Percentiles rank a stretch among this genome's conserved stretches.
These are phyloP conservation scores for Fusarium oxysporum DNA, from an alignment of 2,329 filamentous ascomycete genomes.

Conservation along the genomic window DNA sequence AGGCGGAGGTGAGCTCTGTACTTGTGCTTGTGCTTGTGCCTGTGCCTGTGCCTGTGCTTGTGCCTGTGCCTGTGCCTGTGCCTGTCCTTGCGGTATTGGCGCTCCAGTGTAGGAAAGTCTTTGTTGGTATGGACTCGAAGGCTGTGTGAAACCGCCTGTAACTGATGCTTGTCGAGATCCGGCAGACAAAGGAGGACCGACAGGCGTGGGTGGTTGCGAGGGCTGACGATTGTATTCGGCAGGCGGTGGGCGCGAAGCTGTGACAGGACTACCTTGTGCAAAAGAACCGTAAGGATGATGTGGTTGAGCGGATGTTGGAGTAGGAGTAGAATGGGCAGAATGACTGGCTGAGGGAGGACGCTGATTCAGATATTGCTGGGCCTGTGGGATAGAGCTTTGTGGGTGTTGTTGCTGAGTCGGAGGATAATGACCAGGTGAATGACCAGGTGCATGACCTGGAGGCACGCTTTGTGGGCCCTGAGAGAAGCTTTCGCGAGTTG, in stretches of 20 bases:
- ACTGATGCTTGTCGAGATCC: constrained; percentile 58
- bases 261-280: constrained; percentile 64
- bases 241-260: constrained; percentile 57
- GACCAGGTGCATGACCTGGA: constrained; percentile 33
- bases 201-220: constrained; percentile 67
- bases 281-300: constrained; percentile 66
- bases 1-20: constrained; percentile 52
- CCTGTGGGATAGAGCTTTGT: constrained; percentile 56
- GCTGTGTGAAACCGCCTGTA: constrained; percentile 57
- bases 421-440: constrained; percentile 43
- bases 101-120: constrained; percentile 49
- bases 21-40: constrained; percentile 43
- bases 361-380: constrained; percentile 58
- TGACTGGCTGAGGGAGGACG: constrained; percentile 69
- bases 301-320: constrained; percentile 71
- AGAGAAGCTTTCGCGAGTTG: constrained; percentile 60
- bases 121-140: constrained; percentile 72
- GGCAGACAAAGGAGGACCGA: constrained; percentile 61
- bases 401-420: constrained; percentile 47
- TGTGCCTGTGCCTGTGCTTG: constrained; percentile 48
- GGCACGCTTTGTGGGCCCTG: constrained; percentile 48
- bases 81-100: constrained; percentile 42
- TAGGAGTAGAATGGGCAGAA: constrained; percentile 69
- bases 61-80: constrained; percentile 44
- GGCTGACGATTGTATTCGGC: constrained; percentile 59